Percentiles rank a stretch among this genome's conserved stretches.
Conservation (phyloP, 75 land plant genomes). For the Isoetes taiwanensis region DNA sequence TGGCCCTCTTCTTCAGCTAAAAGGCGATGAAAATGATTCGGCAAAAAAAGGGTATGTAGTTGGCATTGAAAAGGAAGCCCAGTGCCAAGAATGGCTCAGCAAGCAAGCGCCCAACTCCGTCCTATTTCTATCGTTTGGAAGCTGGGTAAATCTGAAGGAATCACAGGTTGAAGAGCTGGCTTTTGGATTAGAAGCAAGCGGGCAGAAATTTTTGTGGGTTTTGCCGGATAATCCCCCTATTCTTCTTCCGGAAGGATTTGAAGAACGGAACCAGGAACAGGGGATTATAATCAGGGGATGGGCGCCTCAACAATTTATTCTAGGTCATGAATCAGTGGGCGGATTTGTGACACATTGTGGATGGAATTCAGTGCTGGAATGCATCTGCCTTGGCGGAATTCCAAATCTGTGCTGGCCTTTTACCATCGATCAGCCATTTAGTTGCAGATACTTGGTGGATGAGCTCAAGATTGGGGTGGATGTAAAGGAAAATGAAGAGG, state of each 20-base stretch:
- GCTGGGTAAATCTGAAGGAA: background rate
- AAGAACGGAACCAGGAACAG: slow-evolving; percentile 24
- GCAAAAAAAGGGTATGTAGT: too few species aligned
- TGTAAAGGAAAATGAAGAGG: too few species aligned
- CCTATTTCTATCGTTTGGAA: background rate
- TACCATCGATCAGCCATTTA: slow-evolving; percentile 55
- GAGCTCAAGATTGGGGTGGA: too few species aligned
- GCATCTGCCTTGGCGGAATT: slow-evolving; percentile 37
- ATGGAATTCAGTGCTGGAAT: slow-evolving; percentile 58
- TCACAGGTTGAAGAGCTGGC: background rate
- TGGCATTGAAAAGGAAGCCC: background rate
- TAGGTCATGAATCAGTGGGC: slow-evolving; percentile 34
- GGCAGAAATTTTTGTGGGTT: background rate
- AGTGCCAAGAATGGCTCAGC: background rate
- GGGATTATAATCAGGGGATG: slow-evolving; percentile 41
- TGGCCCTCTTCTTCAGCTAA: too few species aligned
- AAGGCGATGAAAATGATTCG: too few species aligned
- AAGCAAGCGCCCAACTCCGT: background rate
- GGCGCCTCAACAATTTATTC: slow-evolving; percentile 45
- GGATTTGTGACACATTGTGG: slow-evolving; percentile 69
- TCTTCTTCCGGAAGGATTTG: slow-evolving; percentile 44
- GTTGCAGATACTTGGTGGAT: too few species aligned
- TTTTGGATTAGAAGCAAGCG: background rate
- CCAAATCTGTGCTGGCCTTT: slow-evolving; percentile 60
- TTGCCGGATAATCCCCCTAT: background rate